Conservation (phyloP, 129 eudicot species). For the Tagetes patula region DNA sequence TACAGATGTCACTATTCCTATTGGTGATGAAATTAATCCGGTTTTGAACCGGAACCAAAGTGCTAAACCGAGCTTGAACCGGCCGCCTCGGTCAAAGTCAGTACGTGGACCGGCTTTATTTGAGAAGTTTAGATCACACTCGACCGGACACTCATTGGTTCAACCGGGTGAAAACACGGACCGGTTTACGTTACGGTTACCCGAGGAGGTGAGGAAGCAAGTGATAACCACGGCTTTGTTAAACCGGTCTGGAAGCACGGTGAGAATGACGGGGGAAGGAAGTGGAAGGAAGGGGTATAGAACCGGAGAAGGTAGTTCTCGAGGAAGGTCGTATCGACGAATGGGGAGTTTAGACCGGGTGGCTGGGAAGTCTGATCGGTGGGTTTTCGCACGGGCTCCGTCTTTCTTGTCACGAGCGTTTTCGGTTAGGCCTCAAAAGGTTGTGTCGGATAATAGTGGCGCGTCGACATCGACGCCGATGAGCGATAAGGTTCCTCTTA, state of each 20-base stretch:
- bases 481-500: conserved; percentile 39
- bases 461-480: conserved; percentile 43
- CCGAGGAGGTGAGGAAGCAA: conserved; percentile 66
- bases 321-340: conserved; percentile 42
- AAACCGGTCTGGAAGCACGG: conserved; percentile 65
- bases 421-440: conserved; percentile 58
- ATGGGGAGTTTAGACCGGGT: conserved; percentile 50
- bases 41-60: too few relatives aligned
- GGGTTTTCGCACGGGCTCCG: conserved; percentile 54
- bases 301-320: conserved; percentile 48
- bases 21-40: conserved; percentile 19
- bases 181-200: conserved; percentile 69
- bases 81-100: conserved; percentile 49
- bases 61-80: too few relatives aligned
- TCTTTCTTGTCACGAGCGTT: conserved; percentile 57
- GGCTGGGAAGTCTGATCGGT: conserved; percentile 54
- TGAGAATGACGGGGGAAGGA: conserved; percentile 38
- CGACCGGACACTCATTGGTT: conserved; percentile 81
- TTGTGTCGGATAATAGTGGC: conserved; percentile 50
- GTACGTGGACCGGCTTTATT: conserved; percentile 41
- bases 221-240: conserved; percentile 52
- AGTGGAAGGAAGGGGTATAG: conserved; percentile 55
- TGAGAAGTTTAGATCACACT: conserved; percentile 64
- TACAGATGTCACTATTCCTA: conserved; percentile 33
- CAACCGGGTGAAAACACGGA: conserved; percentile 67